Evolutionary conservation across 306 rosid genomes (phyloP).

Genomic region (Citrullus mucosospermus): DNA sequence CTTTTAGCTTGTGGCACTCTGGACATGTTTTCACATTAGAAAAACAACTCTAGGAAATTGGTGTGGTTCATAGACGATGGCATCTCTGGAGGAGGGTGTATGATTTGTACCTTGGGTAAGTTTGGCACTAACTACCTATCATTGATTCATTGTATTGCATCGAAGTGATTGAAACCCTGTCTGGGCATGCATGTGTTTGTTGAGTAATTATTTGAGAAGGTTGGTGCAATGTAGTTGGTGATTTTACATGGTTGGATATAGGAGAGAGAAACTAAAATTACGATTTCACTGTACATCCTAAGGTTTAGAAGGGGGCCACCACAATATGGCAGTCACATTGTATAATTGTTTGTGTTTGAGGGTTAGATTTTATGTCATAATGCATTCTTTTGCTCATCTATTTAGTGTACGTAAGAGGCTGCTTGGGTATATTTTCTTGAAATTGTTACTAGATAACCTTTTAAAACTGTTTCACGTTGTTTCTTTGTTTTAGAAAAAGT

Average conservation of each 20-base stretch:
- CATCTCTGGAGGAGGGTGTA: conserved; percentile 95
- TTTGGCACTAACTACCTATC: neutral
- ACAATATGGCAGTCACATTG: neutral
- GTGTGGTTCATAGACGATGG: conserved; percentile 95
- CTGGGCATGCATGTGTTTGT: neutral
- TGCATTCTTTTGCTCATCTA: neutral
- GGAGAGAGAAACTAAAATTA: neutral
- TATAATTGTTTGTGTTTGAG: neutral
- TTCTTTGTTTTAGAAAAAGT: neutral
- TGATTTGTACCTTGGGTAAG: conserved; percentile 94
- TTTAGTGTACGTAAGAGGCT: neutral
- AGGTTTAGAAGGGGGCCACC: neutral
- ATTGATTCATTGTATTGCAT: neutral
- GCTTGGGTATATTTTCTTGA: neutral
- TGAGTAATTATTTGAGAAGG: neutral
- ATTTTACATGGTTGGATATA: no score
- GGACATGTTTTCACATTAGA: conserved; percentile 18
- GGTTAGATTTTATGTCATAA: neutral
- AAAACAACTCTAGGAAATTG: conserved; percentile 53
- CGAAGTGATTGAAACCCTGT: neutral
- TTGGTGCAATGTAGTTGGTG: neutral
- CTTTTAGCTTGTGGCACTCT: conserved; percentile 6
- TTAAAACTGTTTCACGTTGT: neutral
- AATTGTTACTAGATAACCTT: neutral
- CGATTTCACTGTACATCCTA: neutral